These are phyloP conservation scores for Xylariaceae sp. DNA, from an alignment of 2,329 filamentous ascomycete species.

Conservation along the genomic window DNA sequence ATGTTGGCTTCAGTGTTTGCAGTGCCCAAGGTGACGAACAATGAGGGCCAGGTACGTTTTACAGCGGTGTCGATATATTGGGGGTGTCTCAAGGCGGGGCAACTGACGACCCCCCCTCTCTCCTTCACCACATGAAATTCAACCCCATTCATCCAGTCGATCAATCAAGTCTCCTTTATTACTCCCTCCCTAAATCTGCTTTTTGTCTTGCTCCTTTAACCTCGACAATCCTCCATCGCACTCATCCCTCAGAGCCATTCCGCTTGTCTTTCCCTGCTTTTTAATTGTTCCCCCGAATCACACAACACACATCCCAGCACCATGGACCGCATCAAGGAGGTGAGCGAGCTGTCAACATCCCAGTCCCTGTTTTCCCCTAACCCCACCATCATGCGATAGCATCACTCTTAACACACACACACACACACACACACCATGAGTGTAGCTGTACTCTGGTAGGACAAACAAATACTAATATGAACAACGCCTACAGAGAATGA, in stretches of 20 bases:
- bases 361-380: slow-evolving; percentile 23
- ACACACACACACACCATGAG: slow-evolving; percentile 2
- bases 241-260: too few relatives aligned
- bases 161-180: too few relatives aligned
- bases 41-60: not conserved
- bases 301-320: slow-evolving; percentile 34
- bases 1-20: too few relatives aligned
- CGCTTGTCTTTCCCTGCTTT: too few relatives aligned
- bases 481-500: slow-evolving; percentile 71
- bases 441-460: not conserved
- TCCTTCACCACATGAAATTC: slow-evolving; percentile 31
- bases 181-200: too few relatives aligned
- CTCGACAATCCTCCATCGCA: too few relatives aligned
- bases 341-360: slow-evolving; percentile 44
- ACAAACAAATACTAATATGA: slow-evolving; percentile 7
- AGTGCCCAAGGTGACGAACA: too few relatives aligned
- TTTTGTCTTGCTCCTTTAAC: too few relatives aligned
- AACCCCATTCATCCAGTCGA: slow-evolving; percentile 26
- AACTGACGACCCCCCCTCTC: slow-evolving; percentile 23
- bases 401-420: slow-evolving; percentile 1
- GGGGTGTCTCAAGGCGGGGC: slow-evolving; percentile 23
- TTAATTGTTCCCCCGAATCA: too few relatives aligned
- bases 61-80: not conserved
- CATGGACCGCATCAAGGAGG: slow-evolving; percentile 91
- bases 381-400: slow-evolving; percentile 31